phyloP scores from a whole-genome alignment of 208 protist species.

The Herpetomonas samuelpessoai region DNA sequence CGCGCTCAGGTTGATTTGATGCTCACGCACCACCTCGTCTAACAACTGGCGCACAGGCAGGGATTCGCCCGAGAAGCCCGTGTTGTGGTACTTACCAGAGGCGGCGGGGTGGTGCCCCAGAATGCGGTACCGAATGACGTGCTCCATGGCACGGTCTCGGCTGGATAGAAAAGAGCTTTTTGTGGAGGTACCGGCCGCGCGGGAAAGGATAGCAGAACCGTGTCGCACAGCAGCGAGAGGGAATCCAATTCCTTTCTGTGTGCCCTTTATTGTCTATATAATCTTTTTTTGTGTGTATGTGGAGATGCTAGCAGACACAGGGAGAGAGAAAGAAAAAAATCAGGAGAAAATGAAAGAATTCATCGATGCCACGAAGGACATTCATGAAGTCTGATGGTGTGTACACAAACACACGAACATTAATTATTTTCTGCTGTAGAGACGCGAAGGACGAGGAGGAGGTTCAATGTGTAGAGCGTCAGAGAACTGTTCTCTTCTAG shows the following conservation, averaged over 20 bases:
- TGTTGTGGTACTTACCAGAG: slow-evolving; percentile 61
- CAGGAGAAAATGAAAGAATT: slow-evolving; percentile 1
- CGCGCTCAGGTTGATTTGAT: slow-evolving; percentile 65
- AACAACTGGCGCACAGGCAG: slow-evolving; percentile 37
- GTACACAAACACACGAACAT: neutral
- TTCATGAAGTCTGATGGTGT: neutral
- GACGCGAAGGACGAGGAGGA: neutral
- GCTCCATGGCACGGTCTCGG: slow-evolving; percentile 34
- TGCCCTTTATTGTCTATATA: neutral
- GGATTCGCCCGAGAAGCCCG: slow-evolving; percentile 59
- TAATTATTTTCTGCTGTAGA: neutral
- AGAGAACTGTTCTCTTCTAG: neutral
- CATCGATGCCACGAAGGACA: neutral
- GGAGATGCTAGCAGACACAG: too few relatives aligned
- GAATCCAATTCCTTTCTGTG: neutral
- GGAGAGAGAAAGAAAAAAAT: slow-evolving; percentile 6
- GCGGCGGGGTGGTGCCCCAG: slow-evolving; percentile 76
- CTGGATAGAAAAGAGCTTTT: too few relatives aligned
- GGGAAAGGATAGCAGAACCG: too few relatives aligned
- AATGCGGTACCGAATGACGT: slow-evolving; percentile 73
- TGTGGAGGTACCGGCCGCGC: too few relatives aligned
- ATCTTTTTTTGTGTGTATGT: too few relatives aligned
- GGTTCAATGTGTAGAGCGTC: neutral
- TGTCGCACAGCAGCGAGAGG: too few relatives aligned
- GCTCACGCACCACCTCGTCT: slow-evolving; percentile 51